Conservation (phyloP, 805 yeast genomes). For the Ogataea zsoltii region DNA sequence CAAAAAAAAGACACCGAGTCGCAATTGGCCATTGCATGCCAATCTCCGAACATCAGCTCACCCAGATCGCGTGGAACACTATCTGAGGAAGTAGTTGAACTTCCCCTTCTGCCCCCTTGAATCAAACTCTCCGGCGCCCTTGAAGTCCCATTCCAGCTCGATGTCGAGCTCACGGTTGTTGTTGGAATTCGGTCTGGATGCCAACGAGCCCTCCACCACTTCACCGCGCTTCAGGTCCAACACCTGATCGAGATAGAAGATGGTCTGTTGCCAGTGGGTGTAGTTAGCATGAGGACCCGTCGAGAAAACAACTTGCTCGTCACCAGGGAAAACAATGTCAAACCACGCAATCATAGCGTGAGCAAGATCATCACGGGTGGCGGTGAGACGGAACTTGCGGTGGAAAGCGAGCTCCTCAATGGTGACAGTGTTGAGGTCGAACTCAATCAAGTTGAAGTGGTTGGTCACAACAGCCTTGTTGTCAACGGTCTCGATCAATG, state of each 20-base stretch:
- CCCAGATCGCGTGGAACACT: no score
- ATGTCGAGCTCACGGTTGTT: slow-evolving; percentile 93
- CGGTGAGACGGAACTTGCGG: slow-evolving; percentile 65
- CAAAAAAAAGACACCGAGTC: background rate
- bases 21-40: no score
- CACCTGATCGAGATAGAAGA: slow-evolving; percentile 84
- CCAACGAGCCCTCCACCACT: slow-evolving; percentile 64
- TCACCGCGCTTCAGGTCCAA: slow-evolving; percentile 79
- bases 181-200: slow-evolving; percentile 69
- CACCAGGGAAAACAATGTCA: slow-evolving; percentile 84
- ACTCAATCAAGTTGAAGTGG: slow-evolving; percentile 66
- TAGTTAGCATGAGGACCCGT: slow-evolving; percentile 94
- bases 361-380: slow-evolving; percentile 75
- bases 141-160: slow-evolving; percentile 59
- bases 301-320: slow-evolving; percentile 69
- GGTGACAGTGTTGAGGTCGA: slow-evolving; percentile 87
- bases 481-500: slow-evolving; percentile 94
- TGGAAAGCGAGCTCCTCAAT: slow-evolving; percentile 80
- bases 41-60: background rate
- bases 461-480: slow-evolving; percentile 71
- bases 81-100: slow-evolving; percentile 70
- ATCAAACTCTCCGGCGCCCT: slow-evolving; percentile 38
- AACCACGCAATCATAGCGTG: slow-evolving; percentile 95
- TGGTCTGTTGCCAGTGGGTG: slow-evolving; percentile 99
- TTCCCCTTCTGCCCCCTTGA: slow-evolving; percentile 59